Conservation (phyloP, 2,329 filamentous ascomycete species). For the Huntiella bhutanensis region DNA sequence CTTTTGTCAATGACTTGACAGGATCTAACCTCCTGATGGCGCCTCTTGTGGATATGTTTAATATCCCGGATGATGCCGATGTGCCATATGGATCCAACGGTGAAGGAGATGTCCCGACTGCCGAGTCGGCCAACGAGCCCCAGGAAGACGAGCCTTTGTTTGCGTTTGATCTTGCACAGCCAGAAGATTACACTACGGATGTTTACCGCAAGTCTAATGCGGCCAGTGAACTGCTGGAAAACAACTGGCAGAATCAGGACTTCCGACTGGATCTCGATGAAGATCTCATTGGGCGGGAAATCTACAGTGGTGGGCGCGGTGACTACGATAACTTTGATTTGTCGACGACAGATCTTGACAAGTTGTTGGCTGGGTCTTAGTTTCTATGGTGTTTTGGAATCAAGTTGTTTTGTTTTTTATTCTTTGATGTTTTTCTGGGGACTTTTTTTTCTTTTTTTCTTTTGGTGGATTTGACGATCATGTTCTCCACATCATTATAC, state of each 20-base stretch:
- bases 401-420: background rate
- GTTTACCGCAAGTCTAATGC: slow-evolving; percentile 2
- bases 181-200: slow-evolving; percentile 4
- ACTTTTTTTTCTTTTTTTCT: slow-evolving; percentile 3
- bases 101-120: slow-evolving; percentile 4
- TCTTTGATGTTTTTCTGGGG: slow-evolving; percentile 1
- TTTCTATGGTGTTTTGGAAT: too few species aligned
- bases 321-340: background rate
- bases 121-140: slow-evolving; percentile 9
- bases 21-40: slow-evolving; percentile 5
- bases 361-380: background rate
- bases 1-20: slow-evolving; percentile 1
- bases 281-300: slow-evolving; percentile 3
- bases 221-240: background rate
- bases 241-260: background rate
- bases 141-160: slow-evolving; percentile 1
- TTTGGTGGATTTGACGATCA: background rate
- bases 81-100: background rate
- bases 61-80: background rate
- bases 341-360: background rate
- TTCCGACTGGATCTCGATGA: background rate
- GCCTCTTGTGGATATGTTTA: slow-evolving; percentile 4
- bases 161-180: background rate
- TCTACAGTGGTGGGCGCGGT: slow-evolving; percentile 1
- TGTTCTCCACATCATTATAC: slow-evolving; percentile 1